phyloP scores from a whole-genome alignment of 768 basidiomycete species.

The Hypholoma fasciculare region DNA sequence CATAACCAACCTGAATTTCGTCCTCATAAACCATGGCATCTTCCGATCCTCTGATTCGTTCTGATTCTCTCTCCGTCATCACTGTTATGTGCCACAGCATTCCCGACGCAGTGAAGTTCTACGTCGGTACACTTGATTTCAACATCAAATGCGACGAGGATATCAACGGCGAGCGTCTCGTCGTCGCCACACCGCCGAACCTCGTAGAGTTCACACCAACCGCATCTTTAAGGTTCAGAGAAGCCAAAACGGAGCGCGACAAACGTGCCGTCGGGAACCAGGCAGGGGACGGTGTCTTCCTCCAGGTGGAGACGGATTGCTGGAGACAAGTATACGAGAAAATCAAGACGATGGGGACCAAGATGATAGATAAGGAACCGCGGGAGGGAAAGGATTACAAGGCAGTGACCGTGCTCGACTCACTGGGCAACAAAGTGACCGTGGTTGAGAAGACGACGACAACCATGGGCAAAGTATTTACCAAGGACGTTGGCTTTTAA shows the following conservation, averaged over 20 bases:
- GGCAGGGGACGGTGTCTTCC: conserved; percentile 17
- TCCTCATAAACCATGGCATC: background rate
- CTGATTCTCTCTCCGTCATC: conserved; percentile 17
- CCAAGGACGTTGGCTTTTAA: conserved; percentile 15
- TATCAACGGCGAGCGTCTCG: conserved; percentile 18
- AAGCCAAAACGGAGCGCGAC: conserved; percentile 14
- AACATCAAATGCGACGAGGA: conserved; percentile 21
- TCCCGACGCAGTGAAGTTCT: conserved; percentile 17
- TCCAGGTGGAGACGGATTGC: conserved; percentile 18
- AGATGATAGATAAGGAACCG: conserved; percentile 15
- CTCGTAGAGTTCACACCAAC: conserved; percentile 20
- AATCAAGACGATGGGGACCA: conserved; percentile 17
- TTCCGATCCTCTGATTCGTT: conserved; percentile 18
- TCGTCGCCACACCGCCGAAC: conserved; percentile 19
- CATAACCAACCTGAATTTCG: background rate
- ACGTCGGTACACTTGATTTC: conserved; percentile 20
- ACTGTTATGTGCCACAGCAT: conserved; percentile 17
- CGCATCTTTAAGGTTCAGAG: conserved; percentile 14
- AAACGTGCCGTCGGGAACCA: conserved; percentile 19
- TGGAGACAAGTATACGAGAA: conserved; percentile 16
- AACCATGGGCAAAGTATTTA: conserved; percentile 18
- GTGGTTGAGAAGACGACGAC: conserved; percentile 17
- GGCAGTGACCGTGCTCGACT: conserved; percentile 14
- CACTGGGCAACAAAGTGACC: conserved; percentile 20
- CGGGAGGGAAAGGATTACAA: conserved; percentile 13